Base-by-base conservation (phyloP, 2,329 filamentous ascomycete species). In the Mycosphaerelloides madeirae region DNA sequence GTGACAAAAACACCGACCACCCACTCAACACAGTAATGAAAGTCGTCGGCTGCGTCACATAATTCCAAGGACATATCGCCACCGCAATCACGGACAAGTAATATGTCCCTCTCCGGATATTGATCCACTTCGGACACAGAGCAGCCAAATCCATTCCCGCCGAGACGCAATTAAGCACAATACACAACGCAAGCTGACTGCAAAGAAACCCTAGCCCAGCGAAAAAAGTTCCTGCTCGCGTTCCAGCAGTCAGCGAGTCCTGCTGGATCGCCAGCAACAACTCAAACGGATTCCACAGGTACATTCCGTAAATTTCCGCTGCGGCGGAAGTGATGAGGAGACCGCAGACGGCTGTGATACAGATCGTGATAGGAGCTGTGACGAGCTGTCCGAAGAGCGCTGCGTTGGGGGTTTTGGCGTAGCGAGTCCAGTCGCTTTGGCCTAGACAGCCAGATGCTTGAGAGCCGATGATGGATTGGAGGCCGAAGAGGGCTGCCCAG, bases 11-110 rank as follows among this genome's bases (percentile, higher is more conserved):
- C 25, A 69, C 61, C 11, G 59, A 63, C 49, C 69, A 72, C 3
- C 63, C 65, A 11, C 63, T 63, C 1, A 73, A 54, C 43, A 72
- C 71, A 9, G 66, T 70, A 11, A 71, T 54, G 48, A 73, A 70
- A 6, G 59, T 61, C 2, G 53, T 52, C 2, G 69, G 69, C 6
- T 59, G 64, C 22, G 59, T 60, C 39, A 72, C 61, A 12, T 73
- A 61, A 32, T 69, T 62, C 68, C 69, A 72, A 2, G 69, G 69
- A 29, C 67, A 59, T 13, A 67, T 55, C 1, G 61, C 53, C 1
- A 62, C 50, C 3, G 62, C 63, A 6, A 71, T 52, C 2, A 70
- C 39, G 3, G 59, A 62, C 41, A 68, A 65, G 25, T 71, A 53
- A 12, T 71, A 48, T 43, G 68, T 65, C 13, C 69, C 69, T 19